Evolutionary conservation across 2,329 filamentous ascomycete genomes (phyloP).

Genomic region (Plenodomus lindquistii): DNA sequence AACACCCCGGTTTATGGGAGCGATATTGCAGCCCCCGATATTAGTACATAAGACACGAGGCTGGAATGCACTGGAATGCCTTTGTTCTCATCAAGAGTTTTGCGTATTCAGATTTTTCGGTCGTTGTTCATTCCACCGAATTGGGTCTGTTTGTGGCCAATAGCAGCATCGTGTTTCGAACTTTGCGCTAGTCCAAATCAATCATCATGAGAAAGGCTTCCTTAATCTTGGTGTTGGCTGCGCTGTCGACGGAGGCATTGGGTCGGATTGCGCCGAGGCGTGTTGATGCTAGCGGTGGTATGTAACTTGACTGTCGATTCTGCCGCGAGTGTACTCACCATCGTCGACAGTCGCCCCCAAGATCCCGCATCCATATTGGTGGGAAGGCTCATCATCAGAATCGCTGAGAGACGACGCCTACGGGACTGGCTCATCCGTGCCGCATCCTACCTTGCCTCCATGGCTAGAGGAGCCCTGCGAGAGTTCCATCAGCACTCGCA

Average conservation of each 20-base stretch:
- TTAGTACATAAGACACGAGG: slow-evolving; percentile 13
- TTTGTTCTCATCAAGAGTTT: slow-evolving; percentile 11
- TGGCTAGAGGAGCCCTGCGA: slow-evolving; percentile 9
- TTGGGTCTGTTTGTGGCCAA: slow-evolving; percentile 9
- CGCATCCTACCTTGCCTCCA: slow-evolving; percentile 2
- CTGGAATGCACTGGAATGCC: slow-evolving; percentile 7
- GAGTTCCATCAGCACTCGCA: background rate
- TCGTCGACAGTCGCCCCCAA: slow-evolving; percentile 10
- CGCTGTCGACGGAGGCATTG: slow-evolving; percentile 18
- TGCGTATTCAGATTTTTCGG: slow-evolving; percentile 8
- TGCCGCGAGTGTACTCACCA: slow-evolving; percentile 4
- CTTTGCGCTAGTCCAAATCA: background rate
- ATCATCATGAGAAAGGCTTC: slow-evolving; percentile 21
- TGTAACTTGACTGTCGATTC: slow-evolving; percentile 1
- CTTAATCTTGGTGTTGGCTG: slow-evolving; percentile 19
- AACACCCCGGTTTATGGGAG: slow-evolving; percentile 17
- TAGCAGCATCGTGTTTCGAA: slow-evolving; percentile 11
- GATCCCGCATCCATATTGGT: slow-evolving; percentile 18
- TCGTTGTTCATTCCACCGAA: slow-evolving; percentile 3
- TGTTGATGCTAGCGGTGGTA: slow-evolving; percentile 14
- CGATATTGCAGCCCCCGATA: slow-evolving; percentile 9
- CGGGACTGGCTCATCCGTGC: background rate
- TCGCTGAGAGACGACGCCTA: slow-evolving; percentile 5
- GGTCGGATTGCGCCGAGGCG: slow-evolving; percentile 14
- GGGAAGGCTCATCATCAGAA: slow-evolving; percentile 6